These are phyloP conservation scores for Patellifolia procumbens DNA, from an alignment of 179 eudicot genomes.

Conservation along the genomic window DNA sequence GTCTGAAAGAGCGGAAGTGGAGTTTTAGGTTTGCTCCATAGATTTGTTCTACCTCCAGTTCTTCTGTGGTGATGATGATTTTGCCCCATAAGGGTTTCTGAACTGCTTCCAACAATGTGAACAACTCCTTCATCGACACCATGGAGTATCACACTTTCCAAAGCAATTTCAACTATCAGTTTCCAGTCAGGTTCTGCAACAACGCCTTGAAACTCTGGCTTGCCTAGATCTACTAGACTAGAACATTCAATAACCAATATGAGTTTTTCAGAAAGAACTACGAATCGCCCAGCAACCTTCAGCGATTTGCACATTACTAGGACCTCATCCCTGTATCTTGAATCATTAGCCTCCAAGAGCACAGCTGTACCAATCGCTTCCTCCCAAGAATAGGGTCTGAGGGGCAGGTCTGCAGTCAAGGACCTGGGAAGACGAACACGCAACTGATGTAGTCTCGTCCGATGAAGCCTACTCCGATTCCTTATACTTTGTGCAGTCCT, in stretches of 20 bases:
- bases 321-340: slow-evolving; percentile 55
- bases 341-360: slow-evolving; percentile 53
- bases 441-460: slow-evolving; percentile 51
- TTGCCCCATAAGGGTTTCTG: slow-evolving; percentile 53
- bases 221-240: slow-evolving; percentile 57
- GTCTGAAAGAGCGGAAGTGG: slow-evolving; percentile 77
- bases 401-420: slow-evolving; percentile 62
- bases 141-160: slow-evolving; percentile 78
- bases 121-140: slow-evolving; percentile 56
- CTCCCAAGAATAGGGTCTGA: slow-evolving; percentile 89
- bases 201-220: slow-evolving; percentile 69
- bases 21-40: slow-evolving; percentile 46
- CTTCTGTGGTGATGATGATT: slow-evolving; percentile 48
- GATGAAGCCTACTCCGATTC: slow-evolving; percentile 79
- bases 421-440: slow-evolving; percentile 92
- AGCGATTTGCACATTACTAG: slow-evolving; percentile 74
- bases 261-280: slow-evolving; percentile 60
- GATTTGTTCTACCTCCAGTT: slow-evolving; percentile 36
- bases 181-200: slow-evolving; percentile 74
- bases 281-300: slow-evolving; percentile 59
- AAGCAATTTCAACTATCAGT: slow-evolving; percentile 59
- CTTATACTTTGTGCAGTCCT: slow-evolving; percentile 96
- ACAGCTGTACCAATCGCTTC: slow-evolving; percentile 84
- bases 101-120: slow-evolving; percentile 83
- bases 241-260: slow-evolving; percentile 63